A percentile compares a stretch with the other conserved stretches of the same genome.
Conservation (phyloP, 352 stramenopile genomes). For the Phytophthora sojae region DNA sequence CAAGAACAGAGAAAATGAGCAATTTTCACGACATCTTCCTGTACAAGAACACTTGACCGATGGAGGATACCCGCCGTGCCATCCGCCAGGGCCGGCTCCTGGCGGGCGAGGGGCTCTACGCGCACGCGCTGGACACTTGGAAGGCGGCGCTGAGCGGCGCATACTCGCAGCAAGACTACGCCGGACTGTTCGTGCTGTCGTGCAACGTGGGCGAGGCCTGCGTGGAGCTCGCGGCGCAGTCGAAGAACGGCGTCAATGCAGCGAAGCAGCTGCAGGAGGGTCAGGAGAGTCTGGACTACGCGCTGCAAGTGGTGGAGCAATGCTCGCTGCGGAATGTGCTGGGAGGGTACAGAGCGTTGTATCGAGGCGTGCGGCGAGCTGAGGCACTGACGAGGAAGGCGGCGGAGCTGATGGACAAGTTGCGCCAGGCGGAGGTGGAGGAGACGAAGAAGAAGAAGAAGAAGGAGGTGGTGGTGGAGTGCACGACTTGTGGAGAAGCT, state of each 20-base stretch:
- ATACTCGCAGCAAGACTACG: slow-evolving; percentile 59
- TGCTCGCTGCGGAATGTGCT: slow-evolving; percentile 41
- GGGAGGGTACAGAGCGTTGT: slow-evolving; percentile 32
- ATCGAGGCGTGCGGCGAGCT: slow-evolving; percentile 36
- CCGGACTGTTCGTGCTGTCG: slow-evolving; percentile 72
- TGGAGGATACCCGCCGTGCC: slow-evolving; percentile 40
- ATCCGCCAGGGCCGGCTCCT: slow-evolving; percentile 52
- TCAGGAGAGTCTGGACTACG: slow-evolving; percentile 55
- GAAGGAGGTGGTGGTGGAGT: slow-evolving; percentile 19
- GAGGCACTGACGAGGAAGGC: slow-evolving; percentile 22
- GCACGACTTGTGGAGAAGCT: slow-evolving; percentile 58
- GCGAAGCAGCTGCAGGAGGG: slow-evolving; percentile 34
- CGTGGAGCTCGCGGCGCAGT: slow-evolving; percentile 32
- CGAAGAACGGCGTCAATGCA: neutral
- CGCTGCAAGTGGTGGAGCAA: slow-evolving; percentile 53
- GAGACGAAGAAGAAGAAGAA: neutral
- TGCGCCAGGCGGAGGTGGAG: slow-evolving; percentile 9
- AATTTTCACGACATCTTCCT: neutral
- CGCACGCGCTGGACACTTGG: slow-evolving; percentile 55
- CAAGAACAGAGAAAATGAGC: slow-evolving; percentile 4
- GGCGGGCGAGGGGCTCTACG: slow-evolving; percentile 41
- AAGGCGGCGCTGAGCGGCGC: slow-evolving; percentile 52
- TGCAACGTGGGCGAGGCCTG: slow-evolving; percentile 72
- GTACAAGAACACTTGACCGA: slow-evolving; percentile 16
- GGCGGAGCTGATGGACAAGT: slow-evolving; percentile 20